Percentiles rank a stretch among this genome's conserved stretches.
Conservation (phyloP, 2,329 filamentous ascomycete genomes). For the Fusarium secorum region DNA sequence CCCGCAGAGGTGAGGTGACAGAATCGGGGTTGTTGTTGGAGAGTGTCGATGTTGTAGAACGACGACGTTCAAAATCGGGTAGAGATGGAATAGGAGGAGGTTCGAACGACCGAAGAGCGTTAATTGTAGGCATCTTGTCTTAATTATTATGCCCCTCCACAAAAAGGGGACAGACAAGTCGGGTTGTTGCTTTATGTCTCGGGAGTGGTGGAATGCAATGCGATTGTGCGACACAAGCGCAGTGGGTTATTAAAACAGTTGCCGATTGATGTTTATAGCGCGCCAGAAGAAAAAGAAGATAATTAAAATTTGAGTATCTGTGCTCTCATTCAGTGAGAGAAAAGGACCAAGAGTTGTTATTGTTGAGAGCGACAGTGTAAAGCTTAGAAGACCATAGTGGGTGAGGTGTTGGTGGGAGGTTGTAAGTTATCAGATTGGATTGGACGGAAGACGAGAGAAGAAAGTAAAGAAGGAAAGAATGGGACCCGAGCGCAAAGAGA, state of each 20-base stretch:
- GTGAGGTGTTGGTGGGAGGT: neutral
- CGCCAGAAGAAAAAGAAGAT: neutral
- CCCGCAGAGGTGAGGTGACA: constrained; percentile 22
- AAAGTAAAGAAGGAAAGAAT: constrained; percentile 25
- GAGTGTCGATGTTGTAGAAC: constrained; percentile 33
- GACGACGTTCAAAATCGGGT: constrained; percentile 40
- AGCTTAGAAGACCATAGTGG: constrained; percentile 4
- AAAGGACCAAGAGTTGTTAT: neutral
- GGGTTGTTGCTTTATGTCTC: constrained; percentile 8
- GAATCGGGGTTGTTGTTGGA: constrained; percentile 31
- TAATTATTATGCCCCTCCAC: neutral
- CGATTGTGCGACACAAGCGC: constrained; percentile 9
- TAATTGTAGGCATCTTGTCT: constrained; percentile 37
- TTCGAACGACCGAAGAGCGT: constrained; percentile 38
- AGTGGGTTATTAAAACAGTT: neutral
- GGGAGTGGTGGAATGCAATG: neutral
- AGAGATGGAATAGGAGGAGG: constrained; percentile 38
- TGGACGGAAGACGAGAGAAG: constrained; percentile 11
- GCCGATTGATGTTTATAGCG: neutral
- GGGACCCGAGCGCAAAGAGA: neutral
- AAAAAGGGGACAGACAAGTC: neutral
- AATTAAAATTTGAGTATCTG: neutral
- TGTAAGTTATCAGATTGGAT: constrained; percentile 2
- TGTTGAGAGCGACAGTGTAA: constrained; percentile 8
- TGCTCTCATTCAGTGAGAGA: neutral